Evolutionary conservation across 1,284 basidiomycete species (phyloP).

Genomic region (Cryptococcus hybrid): DNA sequence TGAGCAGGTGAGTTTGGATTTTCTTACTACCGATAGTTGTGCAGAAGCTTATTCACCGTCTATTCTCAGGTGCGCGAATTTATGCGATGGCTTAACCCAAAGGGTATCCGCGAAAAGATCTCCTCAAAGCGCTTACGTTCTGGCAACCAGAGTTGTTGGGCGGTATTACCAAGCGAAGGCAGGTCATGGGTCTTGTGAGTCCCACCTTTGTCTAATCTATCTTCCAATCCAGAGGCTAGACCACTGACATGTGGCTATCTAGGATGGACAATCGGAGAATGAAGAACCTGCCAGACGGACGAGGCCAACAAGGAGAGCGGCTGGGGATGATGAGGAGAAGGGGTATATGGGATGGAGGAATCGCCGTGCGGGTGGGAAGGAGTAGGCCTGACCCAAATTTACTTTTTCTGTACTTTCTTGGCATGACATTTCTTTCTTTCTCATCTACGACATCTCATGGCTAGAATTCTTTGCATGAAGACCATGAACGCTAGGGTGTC

Average conservation of each 20-base stretch:
- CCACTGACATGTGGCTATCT: background rate
- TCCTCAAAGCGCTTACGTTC: conserved; percentile 73
- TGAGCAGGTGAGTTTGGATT: conserved; percentile 66
- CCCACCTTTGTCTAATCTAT: background rate
- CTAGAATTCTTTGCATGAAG: too few species aligned
- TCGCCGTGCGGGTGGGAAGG: background rate
- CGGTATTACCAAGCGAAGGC: conserved; percentile 58
- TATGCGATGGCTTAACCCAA: conserved; percentile 83
- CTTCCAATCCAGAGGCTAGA: background rate
- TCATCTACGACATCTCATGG: too few species aligned
- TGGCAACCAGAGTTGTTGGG: conserved; percentile 83
- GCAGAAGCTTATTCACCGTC: background rate
- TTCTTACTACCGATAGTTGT: background rate
- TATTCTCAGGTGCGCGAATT: conserved; percentile 69
- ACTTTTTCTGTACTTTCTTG: too few species aligned
- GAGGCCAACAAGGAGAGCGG: conserved; percentile 20
- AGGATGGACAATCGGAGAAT: conserved; percentile 17
- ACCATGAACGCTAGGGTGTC: too few species aligned
- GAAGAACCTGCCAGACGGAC: conserved; percentile 15
- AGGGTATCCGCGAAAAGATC: conserved; percentile 82
- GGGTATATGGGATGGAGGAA: conserved; percentile 36
- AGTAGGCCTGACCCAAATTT: background rate
- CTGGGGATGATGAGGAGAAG: conserved; percentile 22
- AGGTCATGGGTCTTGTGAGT: conserved; percentile 27
- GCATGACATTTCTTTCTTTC: too few species aligned